Evolutionary conservation across 768 basidiomycete genomes (phyloP), one percentile per base, ranked within the genome.

Genomic region (Rhizopogon rudus): DNA sequence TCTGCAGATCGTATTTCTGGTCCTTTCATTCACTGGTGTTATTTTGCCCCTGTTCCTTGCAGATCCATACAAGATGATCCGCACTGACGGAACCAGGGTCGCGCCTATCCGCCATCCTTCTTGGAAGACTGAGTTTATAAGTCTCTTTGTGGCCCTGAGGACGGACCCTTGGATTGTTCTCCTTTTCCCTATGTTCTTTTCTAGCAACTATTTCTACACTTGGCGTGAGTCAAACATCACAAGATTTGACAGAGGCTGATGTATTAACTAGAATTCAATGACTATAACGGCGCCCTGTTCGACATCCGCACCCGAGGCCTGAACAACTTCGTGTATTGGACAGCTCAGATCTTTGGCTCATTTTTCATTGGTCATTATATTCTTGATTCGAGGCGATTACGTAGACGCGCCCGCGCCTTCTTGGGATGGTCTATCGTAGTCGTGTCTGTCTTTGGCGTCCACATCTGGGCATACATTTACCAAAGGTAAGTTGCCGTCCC

Each of bases 171-270:
- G 77, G 71, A 82, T 93, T 61, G 57, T 91, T 14, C 71, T 90
- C 4, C 77, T 92, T 17, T 88, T 93, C 75, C 91, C 91, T 12
- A 88, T 92, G 85, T 91, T 92, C 70, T 82, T 91, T 53, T 82
- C 87, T 7, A 87, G 84, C 41, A 91, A 91, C 67, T 91, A 87
- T 81, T 91, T 91, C 71, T 91, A 91, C 65, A 86, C 89, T 2
- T 91, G 87, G 87, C 88, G 87, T 88, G 57, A 64, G 84, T 68
- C 22, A 37, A 43, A 39, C 20, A 49, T 33, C 55, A 51, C 37
- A 48, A 28, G 55, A 17, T n/a, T 1, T 12, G 25, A 33, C 7
- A 20, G 17, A 13, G 50, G 41, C 22, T 33, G 40, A 51, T 33
- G 33, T 57, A 10, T 40, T 40, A 25, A 59, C 51, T 54, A 86